These are phyloP conservation scores for Talaromyces amestolkiae DNA, from an alignment of 2,329 filamentous ascomycete genomes.

Conservation along the genomic window DNA sequence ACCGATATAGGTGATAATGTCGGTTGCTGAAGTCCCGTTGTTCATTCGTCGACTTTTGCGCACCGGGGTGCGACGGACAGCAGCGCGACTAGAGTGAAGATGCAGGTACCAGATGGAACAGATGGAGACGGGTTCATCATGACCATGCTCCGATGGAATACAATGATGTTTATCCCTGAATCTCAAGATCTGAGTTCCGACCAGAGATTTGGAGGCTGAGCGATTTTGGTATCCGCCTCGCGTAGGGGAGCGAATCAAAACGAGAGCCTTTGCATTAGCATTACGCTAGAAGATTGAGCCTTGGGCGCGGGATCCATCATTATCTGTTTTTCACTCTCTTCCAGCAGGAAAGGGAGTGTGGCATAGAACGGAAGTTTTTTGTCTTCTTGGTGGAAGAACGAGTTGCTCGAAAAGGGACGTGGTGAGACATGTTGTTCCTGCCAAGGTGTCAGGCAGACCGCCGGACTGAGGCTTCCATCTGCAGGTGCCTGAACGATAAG, in stretches of 20 bases:
- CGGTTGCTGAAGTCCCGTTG: slow-evolving; percentile 30
- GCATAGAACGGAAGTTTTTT: too few relatives aligned
- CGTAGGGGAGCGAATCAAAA: slow-evolving; percentile 7
- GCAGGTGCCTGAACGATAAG: not conserved
- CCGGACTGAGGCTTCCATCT: not conserved
- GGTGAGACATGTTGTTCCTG: not conserved
- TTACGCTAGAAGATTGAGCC: not conserved
- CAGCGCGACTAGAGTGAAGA: not conserved
- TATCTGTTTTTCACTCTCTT: not conserved
- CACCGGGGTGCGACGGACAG: not conserved
- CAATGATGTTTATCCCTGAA: not conserved
- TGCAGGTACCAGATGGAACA: too few relatives aligned
- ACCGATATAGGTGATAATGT: slow-evolving; percentile 58
- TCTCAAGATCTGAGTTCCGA: not conserved
- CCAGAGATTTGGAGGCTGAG: not conserved
- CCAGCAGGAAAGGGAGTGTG: too few relatives aligned
- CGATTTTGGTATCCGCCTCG: slow-evolving; percentile 1
- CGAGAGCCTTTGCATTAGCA: not conserved
- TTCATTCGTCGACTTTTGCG: slow-evolving; percentile 3
- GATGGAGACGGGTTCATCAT: not conserved
- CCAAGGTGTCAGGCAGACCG: not conserved
- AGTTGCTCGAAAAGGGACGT: not conserved
- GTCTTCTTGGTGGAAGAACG: not conserved
- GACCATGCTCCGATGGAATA: not conserved
- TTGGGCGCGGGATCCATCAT: not conserved